Conservation (phyloP, 306 rosid species). For the Acacia confusa region DNA sequence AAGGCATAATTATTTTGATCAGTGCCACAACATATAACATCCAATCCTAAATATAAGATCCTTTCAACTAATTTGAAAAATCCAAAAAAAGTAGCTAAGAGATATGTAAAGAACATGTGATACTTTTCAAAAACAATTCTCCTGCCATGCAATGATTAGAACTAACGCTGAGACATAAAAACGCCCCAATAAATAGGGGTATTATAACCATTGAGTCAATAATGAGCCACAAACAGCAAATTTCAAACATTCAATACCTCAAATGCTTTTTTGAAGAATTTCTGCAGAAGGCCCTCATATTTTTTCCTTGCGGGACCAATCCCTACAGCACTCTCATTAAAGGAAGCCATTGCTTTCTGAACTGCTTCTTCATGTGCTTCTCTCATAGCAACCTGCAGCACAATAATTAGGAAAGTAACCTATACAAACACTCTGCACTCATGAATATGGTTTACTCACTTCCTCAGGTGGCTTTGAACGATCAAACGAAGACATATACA, state of each 20-base stretch:
- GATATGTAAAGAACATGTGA: no score
- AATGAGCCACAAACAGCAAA: not conserved
- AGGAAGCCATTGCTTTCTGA: conserved; percentile 69
- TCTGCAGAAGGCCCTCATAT: conserved; percentile 71
- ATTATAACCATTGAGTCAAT: not conserved
- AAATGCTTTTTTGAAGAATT: conserved; percentile 70
- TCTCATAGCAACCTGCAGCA: conserved; percentile 72
- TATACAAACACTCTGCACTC: not conserved
- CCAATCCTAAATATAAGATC: not conserved
- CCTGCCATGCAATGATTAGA: not conserved
- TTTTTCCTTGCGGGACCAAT: conserved; percentile 83
- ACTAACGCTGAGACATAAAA: not conserved
- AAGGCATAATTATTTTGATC: conserved; percentile 20
- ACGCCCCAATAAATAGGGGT: no score
- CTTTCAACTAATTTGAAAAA: no score
- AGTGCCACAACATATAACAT: not conserved
- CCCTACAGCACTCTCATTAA: conserved; percentile 82
- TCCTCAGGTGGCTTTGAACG: conserved; percentile 85
- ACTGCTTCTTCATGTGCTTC: conserved; percentile 93
- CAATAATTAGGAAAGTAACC: conserved; percentile 32
- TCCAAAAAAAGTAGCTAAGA: not conserved
- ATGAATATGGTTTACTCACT: conserved; percentile 53
- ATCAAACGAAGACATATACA: conserved; percentile 74
- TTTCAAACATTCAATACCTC: conserved; percentile 58
- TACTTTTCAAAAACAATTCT: no score